Evolutionary conservation across 306 rosid genomes (phyloP), one percentile per base, ranked within the genome.

Genomic region (Castanospermum australe): DNA sequence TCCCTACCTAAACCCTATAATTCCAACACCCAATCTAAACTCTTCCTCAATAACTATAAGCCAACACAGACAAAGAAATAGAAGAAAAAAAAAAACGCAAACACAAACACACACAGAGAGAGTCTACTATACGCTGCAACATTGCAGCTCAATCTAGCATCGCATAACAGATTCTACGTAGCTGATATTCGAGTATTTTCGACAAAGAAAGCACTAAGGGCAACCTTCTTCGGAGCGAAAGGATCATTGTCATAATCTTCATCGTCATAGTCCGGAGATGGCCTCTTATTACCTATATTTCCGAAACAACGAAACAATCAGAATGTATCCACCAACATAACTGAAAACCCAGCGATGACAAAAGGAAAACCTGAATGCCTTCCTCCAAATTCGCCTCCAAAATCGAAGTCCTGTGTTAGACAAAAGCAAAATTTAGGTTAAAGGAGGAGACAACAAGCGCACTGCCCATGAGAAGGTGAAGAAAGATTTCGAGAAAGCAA

Each of bases 191-290:
- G 21, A 38, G 6, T 24, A 30, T 24, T 10, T 4, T 48, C 24
- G 42, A 13, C 55, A 67, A 36, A 70, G 18, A 24, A 1, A 50
- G 33, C n/a, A n/a, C 22, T 1, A 20, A 51, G n/a, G 50, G 20
- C 17, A 8, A 84, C 97, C 97, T 94, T 88, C 80, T 92, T 88
- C 5, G 91, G 82, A 8, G 91, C 91, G 70, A 89, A 92, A 67
- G 84, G 83, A 67, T 89, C 98, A 20, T 76, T 76, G 20, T 71
- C 89, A 50, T 86, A 86, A 70, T 92, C 97, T 73, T 91, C 98
- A 14, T 88, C 94, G 32, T 94, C 97, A 7, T 81, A 89, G 66
- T 92, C 96, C 9, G 92, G 96, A 85, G 89, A 92, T 15, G 91
- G 69, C 84, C 98, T 92, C 88, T 90, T 94, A 44, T 69, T 81